Base-by-base conservation (phyloP, 345 rosid genomes). In the Trapa incisa region DNA sequence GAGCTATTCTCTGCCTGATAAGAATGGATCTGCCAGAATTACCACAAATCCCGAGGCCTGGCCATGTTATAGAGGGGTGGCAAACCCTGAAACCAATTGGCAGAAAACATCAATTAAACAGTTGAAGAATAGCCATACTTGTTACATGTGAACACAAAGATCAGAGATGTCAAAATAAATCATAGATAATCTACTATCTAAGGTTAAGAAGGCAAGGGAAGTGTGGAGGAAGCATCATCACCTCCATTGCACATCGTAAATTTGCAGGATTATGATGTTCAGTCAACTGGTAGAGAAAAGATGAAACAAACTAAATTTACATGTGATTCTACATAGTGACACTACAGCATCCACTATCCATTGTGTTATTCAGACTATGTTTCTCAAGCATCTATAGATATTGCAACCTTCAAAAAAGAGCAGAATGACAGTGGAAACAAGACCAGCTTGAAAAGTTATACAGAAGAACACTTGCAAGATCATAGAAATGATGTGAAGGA, bases 41-140 rank as follows among this genome's bases (percentile, higher is more conserved):
- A 32, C 63, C 63, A 1, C 38, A 5, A 53, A 54, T 22, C 12
- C 33, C 1, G 36, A 22, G 35, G 41, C 43, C 71, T 37, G 35
- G 41, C 43, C 71, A 16, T 68, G 71, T 15, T 68, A 68, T 68
- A 68, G 71, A 15, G 71, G 65, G 8, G 71, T 58, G 1, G 71
- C 66, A 35, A 68, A 68, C 17, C 71, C 71, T 68, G 71, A 45
- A 68, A 68, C 13, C 71, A 60, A 42, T 15, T 35, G 47, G 66
- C 6, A 22, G 37, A 68, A 68, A 3, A 15, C 56, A 35, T 38
- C 3, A 64, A 16, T 64, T 3, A 2, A 64, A 41, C 10, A 37
- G 45, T 64, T 22, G 9, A 32, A 38, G 35, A 64, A 64, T 37
- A 4, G 29, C 9, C 42, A 36, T 8, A 62, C 12, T 14, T 62